Percentiles rank a stretch among this genome's conserved stretches.
Conservation (phyloP, 176 grass and related monocot species). For the Aechmea fasciata region DNA sequence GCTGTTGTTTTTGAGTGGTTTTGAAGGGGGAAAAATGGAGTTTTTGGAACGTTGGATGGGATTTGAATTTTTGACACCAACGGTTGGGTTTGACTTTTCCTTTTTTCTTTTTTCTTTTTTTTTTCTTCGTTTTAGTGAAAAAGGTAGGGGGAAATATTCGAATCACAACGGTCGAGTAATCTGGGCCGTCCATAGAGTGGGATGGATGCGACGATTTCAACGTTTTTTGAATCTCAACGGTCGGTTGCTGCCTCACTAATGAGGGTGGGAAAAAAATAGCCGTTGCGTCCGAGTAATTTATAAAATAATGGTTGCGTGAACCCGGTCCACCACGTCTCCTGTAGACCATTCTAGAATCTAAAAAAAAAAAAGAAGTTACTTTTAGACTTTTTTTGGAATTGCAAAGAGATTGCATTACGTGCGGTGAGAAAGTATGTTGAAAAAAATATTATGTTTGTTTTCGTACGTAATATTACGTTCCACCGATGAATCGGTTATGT, state of each 20-base stretch:
- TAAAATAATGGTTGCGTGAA: too few relatives aligned
- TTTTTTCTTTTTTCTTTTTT: neutral
- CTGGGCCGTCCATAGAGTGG: neutral
- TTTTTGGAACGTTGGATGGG: neutral
- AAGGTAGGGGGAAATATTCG: slow-evolving; percentile 1
- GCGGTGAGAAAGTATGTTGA: too few relatives aligned
- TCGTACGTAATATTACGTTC: too few relatives aligned
- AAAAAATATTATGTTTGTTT: too few relatives aligned
- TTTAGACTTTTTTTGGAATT: too few relatives aligned
- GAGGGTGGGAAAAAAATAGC: slow-evolving; percentile 4
- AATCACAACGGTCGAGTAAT: slow-evolving; percentile 23
- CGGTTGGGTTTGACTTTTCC: slow-evolving; percentile 37
- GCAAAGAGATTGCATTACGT: too few relatives aligned
- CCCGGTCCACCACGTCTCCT: too few relatives aligned
- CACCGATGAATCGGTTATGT: too few relatives aligned
- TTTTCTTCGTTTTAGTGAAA: neutral
- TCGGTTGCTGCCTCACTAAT: slow-evolving; percentile 12
- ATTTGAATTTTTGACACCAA: slow-evolving; percentile 11
- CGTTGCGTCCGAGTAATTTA: neutral
- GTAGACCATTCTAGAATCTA: too few relatives aligned
- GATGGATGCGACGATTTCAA: neutral
- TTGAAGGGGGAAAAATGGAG: neutral
- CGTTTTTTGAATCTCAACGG: slow-evolving; percentile 13
- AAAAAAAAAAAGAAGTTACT: too few relatives aligned
- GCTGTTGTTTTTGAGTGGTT: neutral